Evolutionary conservation across 331 rosid genomes (phyloP).

Genomic region (Acacia pycnantha): DNA sequence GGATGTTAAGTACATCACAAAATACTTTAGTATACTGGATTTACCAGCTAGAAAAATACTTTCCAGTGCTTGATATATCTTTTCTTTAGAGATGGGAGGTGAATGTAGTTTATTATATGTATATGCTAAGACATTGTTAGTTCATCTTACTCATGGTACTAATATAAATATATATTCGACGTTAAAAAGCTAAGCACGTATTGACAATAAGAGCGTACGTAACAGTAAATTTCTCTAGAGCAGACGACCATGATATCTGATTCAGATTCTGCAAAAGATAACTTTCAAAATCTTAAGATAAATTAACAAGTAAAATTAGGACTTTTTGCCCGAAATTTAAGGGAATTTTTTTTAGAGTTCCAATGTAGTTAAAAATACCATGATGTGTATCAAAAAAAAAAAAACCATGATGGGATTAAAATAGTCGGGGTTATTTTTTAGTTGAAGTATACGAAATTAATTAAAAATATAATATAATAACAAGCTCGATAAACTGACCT

Average conservation of each 20-base stretch:
- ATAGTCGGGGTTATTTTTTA: not conserved
- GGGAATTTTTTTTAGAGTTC: not conserved
- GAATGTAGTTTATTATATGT: too few relatives aligned
- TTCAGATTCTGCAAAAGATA: not conserved
- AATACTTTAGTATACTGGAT: too few relatives aligned
- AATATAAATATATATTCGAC: not conserved
- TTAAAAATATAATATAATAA: not conserved
- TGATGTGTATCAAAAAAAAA: too few relatives aligned
- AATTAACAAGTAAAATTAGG: not conserved
- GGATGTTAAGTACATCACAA: too few relatives aligned
- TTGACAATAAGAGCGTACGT: not conserved
- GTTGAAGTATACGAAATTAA: not conserved
- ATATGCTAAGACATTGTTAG: not conserved
- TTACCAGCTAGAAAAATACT: too few relatives aligned
- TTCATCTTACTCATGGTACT: not conserved
- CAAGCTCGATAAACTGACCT: slow-evolving; percentile 10
- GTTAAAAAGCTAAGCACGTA: not conserved
- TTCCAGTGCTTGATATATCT: fast-evolving
- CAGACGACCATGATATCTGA: not conserved
- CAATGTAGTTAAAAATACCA: not conserved
- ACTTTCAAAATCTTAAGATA: not conserved
- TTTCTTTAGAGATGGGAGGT: too few relatives aligned
- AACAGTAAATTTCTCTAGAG: not conserved
- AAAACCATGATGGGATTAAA: not conserved
- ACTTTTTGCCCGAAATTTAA: not conserved